Base-by-base conservation (phyloP, 192 early-diverging fungal species). In the Backusella tuberculispora region DNA sequence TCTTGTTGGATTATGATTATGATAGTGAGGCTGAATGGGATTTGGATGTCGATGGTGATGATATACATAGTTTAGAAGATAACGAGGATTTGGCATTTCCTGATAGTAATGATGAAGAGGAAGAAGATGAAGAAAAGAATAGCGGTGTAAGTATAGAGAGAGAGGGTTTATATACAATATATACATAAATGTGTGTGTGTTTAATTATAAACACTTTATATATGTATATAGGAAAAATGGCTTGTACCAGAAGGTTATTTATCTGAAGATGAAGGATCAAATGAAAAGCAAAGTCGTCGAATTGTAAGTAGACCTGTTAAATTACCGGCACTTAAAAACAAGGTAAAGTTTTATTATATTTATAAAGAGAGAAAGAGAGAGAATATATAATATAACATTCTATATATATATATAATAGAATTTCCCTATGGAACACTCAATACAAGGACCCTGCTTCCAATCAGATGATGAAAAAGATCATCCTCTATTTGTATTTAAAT, bases 11-110 rank as follows among this genome's bases (percentile, higher is more conserved):
- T 74, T 97, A 97, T 69, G 93, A 94, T 3, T 83, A 93, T 76
- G 96, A 97, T 75, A 95, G 93, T 76, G 95, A 95, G 63, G 91
- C 89, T 0, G 96, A 96, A 79, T 97, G 96, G 96, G 94, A 94
- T 26, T 89, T 87, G 38, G 94, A 95, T 48, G 96, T 92, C 45
- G 92, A 93, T 69, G 95, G 95, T 17, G 95, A 97, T 75, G 94
- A 96, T 60, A 83, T 92, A 13, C 86, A 83, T 50, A 91, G 88
- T 76, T 93, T 92, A 6, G 88, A 89, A 69, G 94, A 95, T 29
- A 92, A 93, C 5, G 92, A 93, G 2, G 90, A 91, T 19, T 88
- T 74, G 42, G 24, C n/a, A 34, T 41, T 53, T 26, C 38, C 47
- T 5, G 87, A 88, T 19, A 87, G 86, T n/a, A 86, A 83, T 0